Conservation (phyloP, 139 green algal species). For the Desmodesmus armatus region DNA sequence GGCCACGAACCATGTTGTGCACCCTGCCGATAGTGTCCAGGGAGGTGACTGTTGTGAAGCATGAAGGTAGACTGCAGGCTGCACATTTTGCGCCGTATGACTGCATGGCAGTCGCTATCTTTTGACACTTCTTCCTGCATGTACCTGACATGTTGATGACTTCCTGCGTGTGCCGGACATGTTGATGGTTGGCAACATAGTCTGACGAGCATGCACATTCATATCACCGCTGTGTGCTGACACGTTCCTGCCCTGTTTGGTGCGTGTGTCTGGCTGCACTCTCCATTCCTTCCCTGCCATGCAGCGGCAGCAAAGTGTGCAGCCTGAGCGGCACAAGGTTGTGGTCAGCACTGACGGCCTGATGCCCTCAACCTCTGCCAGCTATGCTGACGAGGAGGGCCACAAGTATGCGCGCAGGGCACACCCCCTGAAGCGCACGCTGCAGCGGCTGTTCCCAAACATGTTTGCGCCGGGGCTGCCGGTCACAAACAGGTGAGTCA, state of each 20-base stretch:
- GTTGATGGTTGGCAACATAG: background rate
- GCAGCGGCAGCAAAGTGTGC: background rate
- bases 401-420: slow-evolving; percentile 73
- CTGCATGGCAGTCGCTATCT: too few species aligned
- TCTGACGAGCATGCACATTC: background rate
- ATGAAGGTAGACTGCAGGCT: too few species aligned
- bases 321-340: slow-evolving; percentile 29
- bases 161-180: too few species aligned
- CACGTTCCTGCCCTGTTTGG: too few species aligned
- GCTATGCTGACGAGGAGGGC: slow-evolving; percentile 55
- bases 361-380: slow-evolving; percentile 41
- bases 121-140: too few species aligned
- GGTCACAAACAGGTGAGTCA: background rate
- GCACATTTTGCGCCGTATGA: too few species aligned
- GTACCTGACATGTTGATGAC: too few species aligned
- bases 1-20: too few species aligned
- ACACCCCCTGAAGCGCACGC: slow-evolving; percentile 59
- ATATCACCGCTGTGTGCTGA: background rate
- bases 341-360: slow-evolving; percentile 45
- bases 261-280: too few species aligned
- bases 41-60: too few species aligned
- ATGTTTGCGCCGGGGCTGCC: slow-evolving; percentile 65
- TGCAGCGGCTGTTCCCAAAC: slow-evolving; percentile 75
- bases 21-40: too few species aligned
- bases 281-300: too few species aligned